These are phyloP conservation scores for Jatropha podagrica DNA, from an alignment of 441 rosid species.

Conservation along the genomic window DNA sequence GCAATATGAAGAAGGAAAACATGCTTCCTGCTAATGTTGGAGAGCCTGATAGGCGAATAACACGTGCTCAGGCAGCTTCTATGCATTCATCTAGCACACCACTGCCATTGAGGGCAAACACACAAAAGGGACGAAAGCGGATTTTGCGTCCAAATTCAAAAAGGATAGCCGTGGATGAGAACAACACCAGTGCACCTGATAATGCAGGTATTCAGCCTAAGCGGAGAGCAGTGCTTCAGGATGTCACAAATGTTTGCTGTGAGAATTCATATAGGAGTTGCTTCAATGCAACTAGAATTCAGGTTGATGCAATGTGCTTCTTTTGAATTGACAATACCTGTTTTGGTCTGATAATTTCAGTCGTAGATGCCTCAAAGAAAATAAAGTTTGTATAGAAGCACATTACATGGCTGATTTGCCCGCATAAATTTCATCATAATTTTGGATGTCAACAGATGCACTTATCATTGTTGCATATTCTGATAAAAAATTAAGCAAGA, in stretches of 20 bases:
- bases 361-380: not conserved
- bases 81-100: constrained; percentile 38
- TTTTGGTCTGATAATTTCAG: not conserved
- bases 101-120: constrained; percentile 33
- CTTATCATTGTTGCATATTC: not conserved
- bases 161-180: constrained; percentile 60
- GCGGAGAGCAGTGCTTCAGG: constrained; percentile 71
- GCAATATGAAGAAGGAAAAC: constrained; percentile 61
- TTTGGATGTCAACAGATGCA: not conserved
- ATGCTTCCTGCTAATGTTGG: constrained; percentile 32
- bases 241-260: constrained; percentile 67
- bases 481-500: not conserved
- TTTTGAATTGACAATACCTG: not conserved
- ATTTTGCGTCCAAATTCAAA: constrained; percentile 43
- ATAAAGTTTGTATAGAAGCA: not conserved
- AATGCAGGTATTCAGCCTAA: constrained; percentile 34
- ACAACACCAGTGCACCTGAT: constrained; percentile 31
- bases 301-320: constrained; percentile 45
- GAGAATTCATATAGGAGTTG: constrained; percentile 43
- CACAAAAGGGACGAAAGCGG: constrained; percentile 37
- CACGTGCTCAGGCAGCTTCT: constrained; percentile 74
- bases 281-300: constrained; percentile 46
- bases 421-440: not conserved
- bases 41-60: constrained; percentile 49
- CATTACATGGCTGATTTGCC: constrained; percentile 4